These are phyloP conservation scores for Zygosaccharomyces gambellarensis DNA, from an alignment of 805 yeast species.

Conservation along the genomic window DNA sequence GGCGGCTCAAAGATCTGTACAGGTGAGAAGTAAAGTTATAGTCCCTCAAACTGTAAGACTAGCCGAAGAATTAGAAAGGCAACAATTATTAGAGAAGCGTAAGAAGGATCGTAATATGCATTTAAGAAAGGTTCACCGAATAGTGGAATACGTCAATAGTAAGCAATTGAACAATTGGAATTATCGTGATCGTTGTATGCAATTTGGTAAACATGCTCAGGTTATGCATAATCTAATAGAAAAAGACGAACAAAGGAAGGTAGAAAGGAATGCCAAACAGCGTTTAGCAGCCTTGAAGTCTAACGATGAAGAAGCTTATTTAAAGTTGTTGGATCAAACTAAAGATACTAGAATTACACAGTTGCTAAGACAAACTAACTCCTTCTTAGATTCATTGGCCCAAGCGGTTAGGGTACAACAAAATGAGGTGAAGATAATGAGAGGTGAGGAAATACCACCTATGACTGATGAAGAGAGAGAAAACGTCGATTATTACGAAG, in stretches of 20 bases:
- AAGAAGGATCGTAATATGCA: slow-evolving; percentile 49
- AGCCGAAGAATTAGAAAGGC: slow-evolving; percentile 71
- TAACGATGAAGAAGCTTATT: slow-evolving; percentile 83
- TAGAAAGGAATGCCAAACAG: slow-evolving; percentile 79
- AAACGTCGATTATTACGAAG: slow-evolving; percentile 73
- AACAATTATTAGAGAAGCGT: slow-evolving; percentile 57
- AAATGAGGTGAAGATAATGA: slow-evolving; percentile 35
- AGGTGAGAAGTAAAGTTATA: slow-evolving; percentile 62
- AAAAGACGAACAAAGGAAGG: slow-evolving; percentile 68
- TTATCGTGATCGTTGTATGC: slow-evolving; percentile 28
- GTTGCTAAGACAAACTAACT: slow-evolving; percentile 71
- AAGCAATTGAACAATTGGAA: slow-evolving; percentile 25
- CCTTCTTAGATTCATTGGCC: slow-evolving; percentile 71
- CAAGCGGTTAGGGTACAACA: slow-evolving; percentile 78
- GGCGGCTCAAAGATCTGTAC: slow-evolving; percentile 65
- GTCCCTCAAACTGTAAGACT: slow-evolving; percentile 70
- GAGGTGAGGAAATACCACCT: slow-evolving; percentile 36
- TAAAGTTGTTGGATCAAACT: slow-evolving; percentile 77
- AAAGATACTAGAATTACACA: slow-evolving; percentile 85
- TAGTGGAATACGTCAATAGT: slow-evolving; percentile 34
- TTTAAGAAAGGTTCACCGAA: slow-evolving; percentile 41
- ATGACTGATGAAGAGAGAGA: slow-evolving; percentile 51
- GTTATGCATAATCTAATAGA: slow-evolving; percentile 41
- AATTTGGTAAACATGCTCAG: slow-evolving; percentile 28
- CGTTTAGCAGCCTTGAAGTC: slow-evolving; percentile 84